Percentiles rank a stretch among this genome's conserved stretches.
phyloP scores from a whole-genome alignment of 192 early-diverging fungal species.

The Dissophora ornata region DNA sequence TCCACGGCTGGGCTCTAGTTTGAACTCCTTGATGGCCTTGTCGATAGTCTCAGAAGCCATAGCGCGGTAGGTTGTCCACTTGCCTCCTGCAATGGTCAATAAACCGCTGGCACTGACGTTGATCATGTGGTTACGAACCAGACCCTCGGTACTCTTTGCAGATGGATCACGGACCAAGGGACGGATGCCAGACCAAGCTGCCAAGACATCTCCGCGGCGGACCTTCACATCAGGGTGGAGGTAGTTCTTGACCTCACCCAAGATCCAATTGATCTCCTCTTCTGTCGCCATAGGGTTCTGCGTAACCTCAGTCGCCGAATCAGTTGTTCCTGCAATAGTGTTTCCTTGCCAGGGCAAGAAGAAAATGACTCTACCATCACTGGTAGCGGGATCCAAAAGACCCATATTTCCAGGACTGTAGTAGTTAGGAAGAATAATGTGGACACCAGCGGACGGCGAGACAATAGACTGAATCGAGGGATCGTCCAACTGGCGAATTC shows the following conservation, averaged over 20 bases:
- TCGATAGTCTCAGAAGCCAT: slow-evolving; percentile 98
- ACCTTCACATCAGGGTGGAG: slow-evolving; percentile 95
- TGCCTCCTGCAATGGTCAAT: slow-evolving; percentile 96
- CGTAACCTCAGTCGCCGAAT: slow-evolving; percentile 88
- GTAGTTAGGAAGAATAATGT: slow-evolving; percentile 96
- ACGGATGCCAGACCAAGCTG: slow-evolving; percentile 98
- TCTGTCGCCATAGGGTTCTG: slow-evolving; percentile 89
- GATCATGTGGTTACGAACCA: slow-evolving; percentile 99
- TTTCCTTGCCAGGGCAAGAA: slow-evolving; percentile 98
- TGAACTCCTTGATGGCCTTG: slow-evolving; percentile 81
- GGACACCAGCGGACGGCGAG: slow-evolving; percentile 92
- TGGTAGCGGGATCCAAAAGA: slow-evolving; percentile 92
- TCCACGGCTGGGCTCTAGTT: slow-evolving; percentile 70
- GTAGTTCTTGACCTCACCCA: slow-evolving; percentile 92
- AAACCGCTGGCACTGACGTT: slow-evolving; percentile 83
- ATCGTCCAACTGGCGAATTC: slow-evolving; percentile 91
- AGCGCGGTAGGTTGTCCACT: slow-evolving; percentile 98
- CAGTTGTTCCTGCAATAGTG: slow-evolving; percentile 95
- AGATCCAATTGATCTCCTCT: slow-evolving; percentile 95
- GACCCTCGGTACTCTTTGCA: slow-evolving; percentile 89
- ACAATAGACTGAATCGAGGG: slow-evolving; percentile 85
- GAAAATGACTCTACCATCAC: slow-evolving; percentile 96
- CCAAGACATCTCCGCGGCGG: slow-evolving; percentile 94
- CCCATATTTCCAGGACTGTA: slow-evolving; percentile 95
- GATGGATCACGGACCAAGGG: slow-evolving; percentile 95